Percentiles rank a stretch among this genome's conserved stretches.
Conservation (phyloP, 768 basidiomycete genomes). For the Suillus subluteus region DNA sequence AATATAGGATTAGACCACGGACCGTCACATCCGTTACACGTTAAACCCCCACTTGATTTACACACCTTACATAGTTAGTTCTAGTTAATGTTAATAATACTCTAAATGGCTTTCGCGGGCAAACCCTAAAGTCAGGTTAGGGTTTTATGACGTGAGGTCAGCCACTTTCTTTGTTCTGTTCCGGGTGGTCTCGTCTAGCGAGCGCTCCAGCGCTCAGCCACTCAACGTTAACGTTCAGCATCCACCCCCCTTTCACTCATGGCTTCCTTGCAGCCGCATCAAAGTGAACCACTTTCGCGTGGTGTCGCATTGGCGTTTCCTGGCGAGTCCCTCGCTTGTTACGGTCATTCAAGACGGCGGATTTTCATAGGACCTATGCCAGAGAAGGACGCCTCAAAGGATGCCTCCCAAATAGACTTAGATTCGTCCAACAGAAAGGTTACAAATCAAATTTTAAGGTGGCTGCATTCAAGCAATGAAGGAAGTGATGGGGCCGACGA, state of each 20-base stretch:
- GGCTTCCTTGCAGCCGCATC: not conserved
- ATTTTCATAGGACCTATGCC: slow-evolving; percentile 82
- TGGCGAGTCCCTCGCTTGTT: slow-evolving; percentile 4
- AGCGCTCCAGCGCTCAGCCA: not conserved
- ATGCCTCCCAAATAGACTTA: slow-evolving; percentile 47
- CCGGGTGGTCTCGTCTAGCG: not conserved
- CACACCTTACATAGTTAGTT: not conserved
- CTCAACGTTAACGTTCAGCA: no score
- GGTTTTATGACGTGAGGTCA: slow-evolving; percentile 26
- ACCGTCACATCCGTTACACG: slow-evolving; percentile 12
- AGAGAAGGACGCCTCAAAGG: slow-evolving; percentile 55
- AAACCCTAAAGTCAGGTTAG: slow-evolving; percentile 20
- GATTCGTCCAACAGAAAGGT: slow-evolving; percentile 27
- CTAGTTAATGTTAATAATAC: not conserved
- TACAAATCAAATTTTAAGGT: slow-evolving; percentile 30
- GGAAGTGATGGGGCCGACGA: slow-evolving; percentile 40
- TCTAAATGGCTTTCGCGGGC: not conserved
- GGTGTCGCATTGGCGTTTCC: not conserved
- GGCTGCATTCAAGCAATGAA: slow-evolving; percentile 22
- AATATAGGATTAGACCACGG: slow-evolving; percentile 1
- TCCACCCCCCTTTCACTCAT: not conserved
- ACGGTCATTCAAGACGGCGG: slow-evolving; percentile 46
- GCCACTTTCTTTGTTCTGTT: not conserved
- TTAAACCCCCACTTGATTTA: not conserved
- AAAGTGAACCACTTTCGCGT: not conserved